Conservation (phyloP, 179 eudicot genomes). For the Patellifolia procumbens region DNA sequence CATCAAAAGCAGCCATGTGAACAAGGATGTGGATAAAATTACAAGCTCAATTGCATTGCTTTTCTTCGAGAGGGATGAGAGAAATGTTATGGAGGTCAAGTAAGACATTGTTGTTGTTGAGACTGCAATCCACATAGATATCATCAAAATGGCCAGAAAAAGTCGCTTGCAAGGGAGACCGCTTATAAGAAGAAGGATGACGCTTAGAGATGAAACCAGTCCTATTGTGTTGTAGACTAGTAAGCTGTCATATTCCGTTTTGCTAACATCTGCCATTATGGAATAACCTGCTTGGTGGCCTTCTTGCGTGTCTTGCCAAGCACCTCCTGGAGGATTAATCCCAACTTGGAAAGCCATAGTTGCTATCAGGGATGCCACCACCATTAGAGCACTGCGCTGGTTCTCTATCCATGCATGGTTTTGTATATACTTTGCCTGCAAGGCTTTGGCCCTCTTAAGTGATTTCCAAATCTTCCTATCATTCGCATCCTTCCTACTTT, state of each 20-base stretch:
- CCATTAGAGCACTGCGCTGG: background rate
- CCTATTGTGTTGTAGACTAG: slow-evolving; percentile 15
- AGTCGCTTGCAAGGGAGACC: slow-evolving; percentile 23
- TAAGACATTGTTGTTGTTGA: background rate
- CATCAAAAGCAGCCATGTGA: too few relatives aligned
- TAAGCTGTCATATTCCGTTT: too few relatives aligned
- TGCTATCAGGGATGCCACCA: background rate
- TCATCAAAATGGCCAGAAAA: slow-evolving; percentile 21
- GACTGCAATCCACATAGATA: slow-evolving; percentile 25
- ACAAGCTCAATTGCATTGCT: background rate
- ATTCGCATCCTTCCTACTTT: background rate
- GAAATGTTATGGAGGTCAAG: background rate
- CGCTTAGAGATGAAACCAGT: slow-evolving; percentile 22
- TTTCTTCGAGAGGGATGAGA: background rate
- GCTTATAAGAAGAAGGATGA: slow-evolving; percentile 27
- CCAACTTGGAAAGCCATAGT: background rate
- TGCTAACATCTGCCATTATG: too few relatives aligned
- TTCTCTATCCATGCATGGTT: background rate
- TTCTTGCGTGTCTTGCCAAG: slow-evolving; percentile 1
- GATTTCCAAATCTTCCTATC: too few relatives aligned
- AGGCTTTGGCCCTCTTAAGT: background rate
- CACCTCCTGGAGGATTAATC: background rate
- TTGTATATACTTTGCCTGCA: background rate
- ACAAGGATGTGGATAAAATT: background rate
- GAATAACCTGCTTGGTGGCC: too few relatives aligned